Evolutionary conservation across 164 flowering plant genomes (phyloP), one percentile per base, ranked within the genome.

Genomic region (Vitis amurensis): DNA sequence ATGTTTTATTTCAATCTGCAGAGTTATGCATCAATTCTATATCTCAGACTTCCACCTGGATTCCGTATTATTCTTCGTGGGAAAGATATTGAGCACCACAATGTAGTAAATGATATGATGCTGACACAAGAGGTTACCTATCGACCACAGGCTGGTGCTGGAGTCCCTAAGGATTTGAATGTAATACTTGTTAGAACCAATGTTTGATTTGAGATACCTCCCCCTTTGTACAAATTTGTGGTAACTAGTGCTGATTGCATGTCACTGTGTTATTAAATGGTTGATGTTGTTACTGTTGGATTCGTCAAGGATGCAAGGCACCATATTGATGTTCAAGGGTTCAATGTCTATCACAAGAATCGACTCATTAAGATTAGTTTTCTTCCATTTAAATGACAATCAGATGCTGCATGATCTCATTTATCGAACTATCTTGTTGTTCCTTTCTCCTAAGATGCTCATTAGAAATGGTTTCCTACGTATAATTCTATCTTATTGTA

Each of bases 11-110:
- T 66, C 56, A 9, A 44, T 55, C 44, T 64, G 55, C 89, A 92
- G 97, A 90, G 90, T 76, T 92, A 92, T 80, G 87, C 89, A 31
- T 85, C 98, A 63, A 91, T 92, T 77, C 88, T 92, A 49, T 92
- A 91, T 73, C 91, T 91, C 47, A 87, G 87, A 74, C 78, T 91
- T 72, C 94, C 98, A 64, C 80, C 81, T n/a, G 71, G 74, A 8
- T 89, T 93, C 68, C 79, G 88, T 31, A 87, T 91, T 23, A 77
- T 81, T 78, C 71, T 93, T 59, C 93, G 98, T 37, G 97, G 93
- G 51, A 78, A 83, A 79, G 94, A 86, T 67, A 86, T 93, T 69
- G 84, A 83, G 73, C 97, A 93, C 80, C 98, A 89, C 70, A 82
- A 83, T 68, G 61, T 88, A 48, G 87, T 86, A 65, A 81, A 88